Conservation (phyloP, 805 yeast species). For the Candida pini region DNA sequence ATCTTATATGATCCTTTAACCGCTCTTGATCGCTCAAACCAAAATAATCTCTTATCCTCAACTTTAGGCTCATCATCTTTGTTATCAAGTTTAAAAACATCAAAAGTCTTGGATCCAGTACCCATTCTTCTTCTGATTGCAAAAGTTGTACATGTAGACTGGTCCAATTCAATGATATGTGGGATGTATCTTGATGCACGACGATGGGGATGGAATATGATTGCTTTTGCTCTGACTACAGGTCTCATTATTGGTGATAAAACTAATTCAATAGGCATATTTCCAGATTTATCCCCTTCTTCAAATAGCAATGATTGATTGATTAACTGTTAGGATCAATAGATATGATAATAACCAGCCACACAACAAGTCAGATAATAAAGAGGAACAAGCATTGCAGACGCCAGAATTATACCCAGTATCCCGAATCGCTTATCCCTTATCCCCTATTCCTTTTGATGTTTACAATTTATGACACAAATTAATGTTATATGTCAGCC, state of each 20-base stretch:
- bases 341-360: not conserved
- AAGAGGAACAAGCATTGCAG: too few relatives aligned
- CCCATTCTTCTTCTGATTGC: constrained; percentile 54
- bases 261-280: constrained; percentile 56
- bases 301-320: too few relatives aligned
- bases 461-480: too few relatives aligned
- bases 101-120: constrained; percentile 52
- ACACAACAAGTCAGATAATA: too few relatives aligned
- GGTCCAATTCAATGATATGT: constrained; percentile 40
- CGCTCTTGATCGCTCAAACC: constrained; percentile 58
- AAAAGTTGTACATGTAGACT: constrained; percentile 32
- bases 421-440: too few relatives aligned
- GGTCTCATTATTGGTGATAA: constrained; percentile 59
- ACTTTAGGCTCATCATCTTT: constrained; percentile 37
- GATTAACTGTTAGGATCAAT: not conserved
- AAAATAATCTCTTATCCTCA: constrained; percentile 40
- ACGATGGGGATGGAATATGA: constrained; percentile 51
- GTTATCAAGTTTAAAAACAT: constrained; percentile 51
- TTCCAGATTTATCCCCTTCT: too few relatives aligned
- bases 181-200: constrained; percentile 54
- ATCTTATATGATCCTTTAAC: constrained; percentile 62
- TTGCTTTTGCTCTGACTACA: constrained; percentile 47
- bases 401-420: too few relatives aligned
- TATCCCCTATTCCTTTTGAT: too few relatives aligned
- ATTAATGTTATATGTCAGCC: too few relatives aligned